Evolutionary conservation across 352 stramenopile species (phyloP), one percentile per base, ranked within the genome.

Genomic region (Pythium grandisporangium): DNA sequence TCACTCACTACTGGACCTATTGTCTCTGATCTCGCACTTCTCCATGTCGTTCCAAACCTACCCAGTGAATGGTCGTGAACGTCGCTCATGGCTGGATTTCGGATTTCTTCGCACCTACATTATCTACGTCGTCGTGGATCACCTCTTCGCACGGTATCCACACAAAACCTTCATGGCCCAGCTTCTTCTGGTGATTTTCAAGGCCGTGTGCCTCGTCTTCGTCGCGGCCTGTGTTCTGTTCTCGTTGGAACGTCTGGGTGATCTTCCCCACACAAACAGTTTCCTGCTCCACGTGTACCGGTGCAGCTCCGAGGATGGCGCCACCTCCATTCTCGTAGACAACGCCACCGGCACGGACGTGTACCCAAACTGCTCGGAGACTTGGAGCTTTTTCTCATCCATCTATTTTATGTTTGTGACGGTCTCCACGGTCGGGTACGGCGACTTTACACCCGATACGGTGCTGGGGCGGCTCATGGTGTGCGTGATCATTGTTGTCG

Each of bases 401-500:
- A 84, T 93, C 35, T 93, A 93, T 53, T 93, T 92, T 37, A 92
- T 90, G 67, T 89, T 93, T 34, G 81, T 93, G 38, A 93, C 81
- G 3, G 78, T 90, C 8, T 92, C 78, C 8, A 93, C 81, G 5
- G 81, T 93, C 23, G 81, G 81, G 0, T 93, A 93, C 38, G 81
- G 81, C 2, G 81, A 93, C 47, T 90, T 93, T 37, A 86, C 67
- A 1, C 81, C 81, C 20, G 85, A 87, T 43, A 93, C 81, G 0
- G 76, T 93, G 20, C 55, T 91, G 12, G 78, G 80, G 0, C 77
- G 87, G 25, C 50, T 84, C 37, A 72, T 70, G 32, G 77, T 93
- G 3, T 86, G 77, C 44, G 55, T 82, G 12, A 84, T 93, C 37
- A 93, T 93, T 32, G 70, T 86, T 11, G 81, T 88, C 22, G 80